phyloP scores from a whole-genome alignment of 768 basidiomycete species.

The Boletus subcaerulescens region DNA sequence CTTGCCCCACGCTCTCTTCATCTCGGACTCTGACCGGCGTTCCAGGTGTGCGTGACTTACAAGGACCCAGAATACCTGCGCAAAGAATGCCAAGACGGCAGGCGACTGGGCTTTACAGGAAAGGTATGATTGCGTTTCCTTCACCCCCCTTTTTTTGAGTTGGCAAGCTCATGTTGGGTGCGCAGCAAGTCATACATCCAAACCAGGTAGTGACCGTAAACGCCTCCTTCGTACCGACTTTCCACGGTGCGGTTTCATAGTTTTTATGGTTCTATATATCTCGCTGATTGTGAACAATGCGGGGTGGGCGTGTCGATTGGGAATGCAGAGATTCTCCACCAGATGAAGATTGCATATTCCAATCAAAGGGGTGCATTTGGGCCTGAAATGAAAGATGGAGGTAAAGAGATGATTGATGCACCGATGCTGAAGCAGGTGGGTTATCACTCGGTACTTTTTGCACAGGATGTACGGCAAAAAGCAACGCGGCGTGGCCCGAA shows the following conservation, averaged over 20 bases:
- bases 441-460: neutral
- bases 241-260: slow-evolving; percentile 46
- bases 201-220: slow-evolving; percentile 77
- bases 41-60: slow-evolving; percentile 84
- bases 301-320: neutral
- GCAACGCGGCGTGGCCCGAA: too few species aligned
- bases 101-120: slow-evolving; percentile 84
- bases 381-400: slow-evolving; percentile 51
- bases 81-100: slow-evolving; percentile 78
- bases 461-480: neutral
- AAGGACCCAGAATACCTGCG: slow-evolving; percentile 62
- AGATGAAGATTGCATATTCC: slow-evolving; percentile 58
- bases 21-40: neutral
- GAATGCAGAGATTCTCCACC: slow-evolving; percentile 55
- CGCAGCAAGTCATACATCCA: slow-evolving; percentile 93
- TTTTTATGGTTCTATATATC: neutral
- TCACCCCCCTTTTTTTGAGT: neutral
- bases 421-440: slow-evolving; percentile 78
- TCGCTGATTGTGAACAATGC: neutral
- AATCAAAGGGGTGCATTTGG: slow-evolving; percentile 67
- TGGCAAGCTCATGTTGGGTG: neutral
- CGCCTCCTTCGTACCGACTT: slow-evolving; percentile 71
- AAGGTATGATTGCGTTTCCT: slow-evolving; percentile 50
- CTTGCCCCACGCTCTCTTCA: neutral
- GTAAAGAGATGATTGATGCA: slow-evolving; percentile 84